Conservation (phyloP, 176 grass and related monocot species). For the Oryza rufipogon region DNA sequence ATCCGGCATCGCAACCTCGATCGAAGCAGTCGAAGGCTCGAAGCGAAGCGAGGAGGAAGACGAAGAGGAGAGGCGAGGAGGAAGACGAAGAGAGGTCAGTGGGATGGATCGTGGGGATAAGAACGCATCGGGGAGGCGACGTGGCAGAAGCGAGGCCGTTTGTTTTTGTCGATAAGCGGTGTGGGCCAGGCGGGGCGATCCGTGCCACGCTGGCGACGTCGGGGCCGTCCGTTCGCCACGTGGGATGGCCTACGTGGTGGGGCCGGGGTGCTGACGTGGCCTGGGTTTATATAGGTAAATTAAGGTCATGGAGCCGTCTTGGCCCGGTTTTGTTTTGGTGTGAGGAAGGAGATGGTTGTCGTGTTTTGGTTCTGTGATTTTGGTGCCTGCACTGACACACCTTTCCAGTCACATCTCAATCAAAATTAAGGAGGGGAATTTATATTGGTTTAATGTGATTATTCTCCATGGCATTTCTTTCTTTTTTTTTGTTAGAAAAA, state of each 20-base stretch:
- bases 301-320: too few species aligned
- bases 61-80: background rate
- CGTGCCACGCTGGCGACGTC: conserved; percentile 38
- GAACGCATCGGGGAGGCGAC: conserved; percentile 50
- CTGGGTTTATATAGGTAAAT: background rate
- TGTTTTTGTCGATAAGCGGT: conserved; percentile 60
- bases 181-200: conserved; percentile 21
- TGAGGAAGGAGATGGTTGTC: conserved; percentile 21
- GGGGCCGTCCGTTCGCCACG: conserved; percentile 22
- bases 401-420: conserved; percentile 27
- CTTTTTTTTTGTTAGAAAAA: conserved; percentile 7
- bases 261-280: conserved; percentile 28
- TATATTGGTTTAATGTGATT: background rate
- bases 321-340: background rate
- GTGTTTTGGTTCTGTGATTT: too few species aligned
- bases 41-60: background rate
- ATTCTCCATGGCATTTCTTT: background rate
- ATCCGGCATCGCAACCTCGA: conserved; percentile 61
- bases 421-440: background rate
- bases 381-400: background rate
- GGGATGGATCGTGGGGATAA: conserved; percentile 64
- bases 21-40: background rate
- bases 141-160: conserved; percentile 45
- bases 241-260: conserved; percentile 32
- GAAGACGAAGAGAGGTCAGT: background rate